Base-by-base conservation (phyloP, 176 grass and related monocot genomes). In the Musa schizocarpa region DNA sequence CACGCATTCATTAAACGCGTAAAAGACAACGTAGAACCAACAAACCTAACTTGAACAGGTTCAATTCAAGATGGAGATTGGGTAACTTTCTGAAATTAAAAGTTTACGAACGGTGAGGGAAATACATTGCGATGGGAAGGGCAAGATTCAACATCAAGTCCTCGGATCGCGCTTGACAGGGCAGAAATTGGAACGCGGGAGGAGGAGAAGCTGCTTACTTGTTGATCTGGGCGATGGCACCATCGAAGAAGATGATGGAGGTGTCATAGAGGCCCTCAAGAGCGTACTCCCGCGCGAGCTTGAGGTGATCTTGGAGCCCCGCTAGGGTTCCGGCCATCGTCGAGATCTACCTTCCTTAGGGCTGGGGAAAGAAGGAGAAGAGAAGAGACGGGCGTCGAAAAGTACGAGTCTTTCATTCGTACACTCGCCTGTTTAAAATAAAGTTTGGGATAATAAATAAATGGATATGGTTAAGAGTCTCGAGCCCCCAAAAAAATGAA, bases 221-320 rank as follows among this genome's bases (percentile, higher is more conserved):
- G 84, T 99, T 99, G 84, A 99, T 99, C 88, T 99, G 95, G 21
- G 95, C 95, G 82, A 99, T 86, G 85, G 86, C 90, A 17, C 95
- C 95, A 69, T 99, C 95, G 80, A 99, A 99, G 86, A 99, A 99
- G 86, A 99, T 99, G 72, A 91, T 91, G 76, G 95, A 99, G 54
- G 95, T 99, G 51, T 99, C 95, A 80, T 99, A 99, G 20, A 99
- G 95, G 52, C 95, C 95, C 80, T 99, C 95, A 23, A 99, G 84
- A 55, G 95, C 88, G 80, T 99, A 99, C 25, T 99, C 90, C 8
- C 95, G 82, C 13, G 95, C 95, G 58, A 94, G 95, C 84, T 92
- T 99, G 63, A 99, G n/a, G 82, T 94, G 90, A 75, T 99, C 95
- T 78, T 99, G 95, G 75, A 99, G 80, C 27, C 95, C 95, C 12